A percentile compares a stretch with the other conserved stretches of the same genome.
Evolutionary conservation across 768 basidiomycete species (phyloP).

Genomic region (Psilocybe cyanescens): DNA sequence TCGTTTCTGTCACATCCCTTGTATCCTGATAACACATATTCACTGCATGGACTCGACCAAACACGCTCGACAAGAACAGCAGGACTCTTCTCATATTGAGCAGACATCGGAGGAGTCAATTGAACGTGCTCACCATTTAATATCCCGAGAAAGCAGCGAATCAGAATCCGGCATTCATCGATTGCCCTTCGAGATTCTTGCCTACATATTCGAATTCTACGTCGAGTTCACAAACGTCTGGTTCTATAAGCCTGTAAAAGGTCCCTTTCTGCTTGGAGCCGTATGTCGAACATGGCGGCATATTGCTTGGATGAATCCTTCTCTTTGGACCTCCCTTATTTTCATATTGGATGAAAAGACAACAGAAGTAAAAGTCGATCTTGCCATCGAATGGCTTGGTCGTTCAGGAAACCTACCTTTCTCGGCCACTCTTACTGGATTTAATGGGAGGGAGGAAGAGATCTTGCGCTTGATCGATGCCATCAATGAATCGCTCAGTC

Average conservation of each 20-base stretch:
- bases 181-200: neutral
- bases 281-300: slow-evolving; percentile 9
- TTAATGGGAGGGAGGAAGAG: neutral
- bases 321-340: neutral
- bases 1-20: no score
- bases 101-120: no score
- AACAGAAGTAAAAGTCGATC: neutral
- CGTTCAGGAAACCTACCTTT: neutral
- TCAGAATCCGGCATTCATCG: neutral
- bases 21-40: no score
- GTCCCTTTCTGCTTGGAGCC: slow-evolving; percentile 1
- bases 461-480: neutral
- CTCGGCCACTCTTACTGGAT: neutral
- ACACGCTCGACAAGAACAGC: no score
- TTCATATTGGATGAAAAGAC: neutral
- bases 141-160: neutral
- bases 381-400: slow-evolving; percentile 3
- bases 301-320: slow-evolving; percentile 1
- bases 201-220: neutral
- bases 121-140: no score
- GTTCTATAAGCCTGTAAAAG: neutral
- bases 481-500: neutral
- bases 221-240: neutral
- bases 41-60: no score
- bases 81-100: no score